These are phyloP conservation scores for Neurospora crassa DNA, from an alignment of 2,329 filamentous ascomycete genomes.

Conservation along the genomic window DNA sequence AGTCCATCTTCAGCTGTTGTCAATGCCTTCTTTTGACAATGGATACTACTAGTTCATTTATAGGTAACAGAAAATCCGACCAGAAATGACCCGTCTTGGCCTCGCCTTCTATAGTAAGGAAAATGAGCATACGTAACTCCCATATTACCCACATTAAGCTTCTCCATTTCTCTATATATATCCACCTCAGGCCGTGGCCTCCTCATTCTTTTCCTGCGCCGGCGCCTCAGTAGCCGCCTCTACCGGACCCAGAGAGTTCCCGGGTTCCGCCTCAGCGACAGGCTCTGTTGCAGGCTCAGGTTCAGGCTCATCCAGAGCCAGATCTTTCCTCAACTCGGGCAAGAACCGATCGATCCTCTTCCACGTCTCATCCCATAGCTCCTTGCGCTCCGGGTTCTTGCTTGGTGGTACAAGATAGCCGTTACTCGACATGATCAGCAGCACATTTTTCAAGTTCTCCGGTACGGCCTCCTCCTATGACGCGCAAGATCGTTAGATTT, in stretches of 20 bases:
- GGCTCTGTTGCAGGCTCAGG: conserved; percentile 4
- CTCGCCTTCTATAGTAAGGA: background rate
- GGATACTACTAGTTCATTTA: background rate
- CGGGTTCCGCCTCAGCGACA: conserved; percentile 5
- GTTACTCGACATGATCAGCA: conserved; percentile 88
- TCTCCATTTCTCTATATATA: background rate
- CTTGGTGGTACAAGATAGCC: conserved; percentile 69
- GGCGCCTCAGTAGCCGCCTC: background rate
- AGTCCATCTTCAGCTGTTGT: background rate
- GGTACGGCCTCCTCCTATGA: conserved; percentile 82
- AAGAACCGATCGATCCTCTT: conserved; percentile 57
- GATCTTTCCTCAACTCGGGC: conserved; percentile 47
- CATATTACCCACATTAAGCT: background rate
- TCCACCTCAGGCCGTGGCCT: background rate
- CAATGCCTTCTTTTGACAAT: background rate
- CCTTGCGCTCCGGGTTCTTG: conserved; percentile 43
- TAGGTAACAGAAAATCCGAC: background rate
- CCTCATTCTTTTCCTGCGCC: background rate
- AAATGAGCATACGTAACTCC: background rate
- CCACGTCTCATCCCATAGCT: conserved; percentile 54
- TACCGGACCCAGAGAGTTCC: background rate
- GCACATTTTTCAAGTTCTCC: conserved; percentile 90
- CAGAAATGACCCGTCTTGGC: background rate
- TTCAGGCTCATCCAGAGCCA: conserved; percentile 40
- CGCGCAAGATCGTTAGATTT: conserved; percentile 5